Evolutionary conservation across 1,284 basidiomycete species (phyloP).

Genomic region (Athelia psychrophila): DNA sequence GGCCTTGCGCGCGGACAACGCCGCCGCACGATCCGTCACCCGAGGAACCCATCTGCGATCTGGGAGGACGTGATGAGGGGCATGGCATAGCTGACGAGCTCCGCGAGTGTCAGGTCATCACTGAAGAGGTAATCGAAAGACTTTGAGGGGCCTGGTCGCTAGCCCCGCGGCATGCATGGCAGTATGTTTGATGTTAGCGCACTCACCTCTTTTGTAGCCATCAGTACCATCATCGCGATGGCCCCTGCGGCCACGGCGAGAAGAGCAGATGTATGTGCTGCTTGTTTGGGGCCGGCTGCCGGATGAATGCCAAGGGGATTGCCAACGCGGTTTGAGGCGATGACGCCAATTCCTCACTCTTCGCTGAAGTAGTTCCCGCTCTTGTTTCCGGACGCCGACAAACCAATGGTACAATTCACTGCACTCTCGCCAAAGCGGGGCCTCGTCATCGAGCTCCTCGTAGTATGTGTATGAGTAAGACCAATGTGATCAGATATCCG

Average conservation of each 20-base stretch:
- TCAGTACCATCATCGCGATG: slow-evolving; percentile 56
- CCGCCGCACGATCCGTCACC: slow-evolving; percentile 75
- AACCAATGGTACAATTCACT: too few species aligned
- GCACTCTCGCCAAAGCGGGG: too few species aligned
- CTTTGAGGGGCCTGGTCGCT: not conserved
- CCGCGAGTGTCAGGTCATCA: slow-evolving; percentile 57
- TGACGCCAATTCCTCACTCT: slow-evolving; percentile 72
- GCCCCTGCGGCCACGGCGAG: slow-evolving; percentile 59
- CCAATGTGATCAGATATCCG: too few species aligned
- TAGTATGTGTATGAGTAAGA: too few species aligned
- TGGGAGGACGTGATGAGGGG: slow-evolving; percentile 78
- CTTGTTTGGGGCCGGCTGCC: slow-evolving; percentile 50
- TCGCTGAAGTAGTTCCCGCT: too few species aligned
- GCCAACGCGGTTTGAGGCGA: slow-evolving; percentile 71
- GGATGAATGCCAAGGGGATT: slow-evolving; percentile 66
- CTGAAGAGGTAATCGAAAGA: slow-evolving; percentile 69
- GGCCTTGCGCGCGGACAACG: slow-evolving; percentile 64
- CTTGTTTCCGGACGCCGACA: too few species aligned
- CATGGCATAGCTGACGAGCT: slow-evolving; percentile 68
- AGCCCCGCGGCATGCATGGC: too few species aligned
- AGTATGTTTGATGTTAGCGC: too few species aligned
- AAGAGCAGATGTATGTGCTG: slow-evolving; percentile 61
- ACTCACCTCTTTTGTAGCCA: slow-evolving; percentile 54
- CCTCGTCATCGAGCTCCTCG: too few species aligned
- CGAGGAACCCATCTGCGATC: slow-evolving; percentile 72